phyloP scores from a whole-genome alignment of 2,329 filamentous ascomycete species.

The Orbilia javanica region DNA sequence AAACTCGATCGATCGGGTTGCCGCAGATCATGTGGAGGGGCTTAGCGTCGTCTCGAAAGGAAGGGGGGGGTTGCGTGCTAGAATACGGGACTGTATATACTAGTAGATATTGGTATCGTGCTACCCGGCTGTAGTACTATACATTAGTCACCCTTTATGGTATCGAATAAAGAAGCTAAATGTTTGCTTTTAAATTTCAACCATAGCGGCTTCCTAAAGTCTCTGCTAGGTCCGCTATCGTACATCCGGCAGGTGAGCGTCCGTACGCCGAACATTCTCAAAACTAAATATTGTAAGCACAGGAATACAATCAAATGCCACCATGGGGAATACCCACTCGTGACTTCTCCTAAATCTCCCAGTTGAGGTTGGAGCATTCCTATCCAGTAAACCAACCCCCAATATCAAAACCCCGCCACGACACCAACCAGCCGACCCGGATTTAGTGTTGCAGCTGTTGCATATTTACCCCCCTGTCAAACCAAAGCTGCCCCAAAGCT shows the following conservation, averaged over 20 bases:
- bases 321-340: too few relatives aligned
- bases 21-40: constrained; percentile 11
- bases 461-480: constrained; percentile 18
- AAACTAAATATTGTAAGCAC: too few relatives aligned
- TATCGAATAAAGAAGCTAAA: too few relatives aligned
- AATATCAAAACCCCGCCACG: not conserved
- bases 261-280: too few relatives aligned
- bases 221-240: too few relatives aligned
- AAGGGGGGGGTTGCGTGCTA: not conserved
- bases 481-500: not conserved
- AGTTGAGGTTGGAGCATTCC: not conserved
- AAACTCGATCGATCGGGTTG: not conserved
- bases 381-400: not conserved
- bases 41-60: constrained; percentile 16
- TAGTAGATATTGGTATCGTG: not conserved
- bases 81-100: not conserved
- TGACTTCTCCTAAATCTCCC: not conserved
- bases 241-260: too few relatives aligned
- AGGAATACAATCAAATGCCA: too few relatives aligned
- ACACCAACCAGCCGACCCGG: not conserved
- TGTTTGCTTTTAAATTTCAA: not conserved
- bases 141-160: not conserved
- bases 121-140: not conserved
- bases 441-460: constrained; percentile 14
- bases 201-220: too few relatives aligned